Conservation (phyloP, 2,329 filamentous ascomycete species). For the Chaetomiaceae sp. region DNA sequence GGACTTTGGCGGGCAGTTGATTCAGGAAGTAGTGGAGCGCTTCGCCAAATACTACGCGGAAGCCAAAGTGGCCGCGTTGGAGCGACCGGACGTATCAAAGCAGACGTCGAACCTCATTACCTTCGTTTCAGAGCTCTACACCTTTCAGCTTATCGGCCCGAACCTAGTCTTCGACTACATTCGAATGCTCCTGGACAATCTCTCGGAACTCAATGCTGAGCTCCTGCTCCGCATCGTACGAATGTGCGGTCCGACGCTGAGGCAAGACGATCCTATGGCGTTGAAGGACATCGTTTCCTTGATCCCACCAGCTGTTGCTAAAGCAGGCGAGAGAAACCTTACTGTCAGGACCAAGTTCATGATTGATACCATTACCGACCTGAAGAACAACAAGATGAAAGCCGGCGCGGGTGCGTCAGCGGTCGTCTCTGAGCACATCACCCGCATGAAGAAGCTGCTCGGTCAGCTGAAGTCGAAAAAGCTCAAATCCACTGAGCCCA, state of each 20-base stretch:
- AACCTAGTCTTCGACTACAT: slow-evolving; percentile 89
- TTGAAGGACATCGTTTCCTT: slow-evolving; percentile 84
- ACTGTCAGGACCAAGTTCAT: slow-evolving; percentile 93
- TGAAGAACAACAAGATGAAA: slow-evolving; percentile 92
- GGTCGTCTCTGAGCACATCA: slow-evolving; percentile 74
- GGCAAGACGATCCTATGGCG: slow-evolving; percentile 81
- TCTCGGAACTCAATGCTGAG: slow-evolving; percentile 85
- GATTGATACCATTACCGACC: slow-evolving; percentile 90
- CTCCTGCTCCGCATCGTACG: slow-evolving; percentile 80
- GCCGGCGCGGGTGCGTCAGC: slow-evolving; percentile 65
- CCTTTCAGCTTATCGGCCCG: slow-evolving; percentile 80
- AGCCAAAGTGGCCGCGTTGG: slow-evolving; percentile 34
- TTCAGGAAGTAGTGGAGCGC: slow-evolving; percentile 71
- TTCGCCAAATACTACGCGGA: slow-evolving; percentile 63
- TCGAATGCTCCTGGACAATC: slow-evolving; percentile 65
- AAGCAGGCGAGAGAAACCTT: slow-evolving; percentile 63
- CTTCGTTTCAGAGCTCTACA: slow-evolving; percentile 82
- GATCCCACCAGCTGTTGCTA: slow-evolving; percentile 67
- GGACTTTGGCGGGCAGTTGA: slow-evolving; percentile 82
- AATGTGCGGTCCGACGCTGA: slow-evolving; percentile 73
- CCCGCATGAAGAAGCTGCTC: slow-evolving; percentile 82
- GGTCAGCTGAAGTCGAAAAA: slow-evolving; percentile 66
- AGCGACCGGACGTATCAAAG: slow-evolving; percentile 42
- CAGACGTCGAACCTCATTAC: slow-evolving; percentile 73
- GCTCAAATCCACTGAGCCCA: slow-evolving; percentile 71